phyloP scores from a whole-genome alignment of 148 eudicot species.

The Rhododendron ovatum region DNA sequence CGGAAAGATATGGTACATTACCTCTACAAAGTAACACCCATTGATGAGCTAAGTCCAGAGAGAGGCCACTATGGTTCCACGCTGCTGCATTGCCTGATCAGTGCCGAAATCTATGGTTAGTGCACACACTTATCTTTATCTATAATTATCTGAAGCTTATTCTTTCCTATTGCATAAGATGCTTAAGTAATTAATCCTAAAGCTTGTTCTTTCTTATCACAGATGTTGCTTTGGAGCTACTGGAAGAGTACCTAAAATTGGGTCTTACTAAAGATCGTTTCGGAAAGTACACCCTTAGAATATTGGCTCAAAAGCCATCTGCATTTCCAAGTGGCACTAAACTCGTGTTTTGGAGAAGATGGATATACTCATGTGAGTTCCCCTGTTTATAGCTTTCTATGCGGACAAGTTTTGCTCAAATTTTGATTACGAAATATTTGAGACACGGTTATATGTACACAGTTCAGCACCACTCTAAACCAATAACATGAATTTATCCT shows the following conservation, averaged over 20 bases:
- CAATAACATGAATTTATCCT: background rate
- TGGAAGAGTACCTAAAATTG: background rate
- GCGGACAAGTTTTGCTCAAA: background rate
- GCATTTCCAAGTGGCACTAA: background rate
- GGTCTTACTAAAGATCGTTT: background rate
- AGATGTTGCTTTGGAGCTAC: background rate
- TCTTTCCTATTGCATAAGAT: background rate
- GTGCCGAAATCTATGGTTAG: background rate
- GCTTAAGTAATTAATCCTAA: background rate
- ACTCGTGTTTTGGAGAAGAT: background rate
- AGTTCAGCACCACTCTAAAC: background rate
- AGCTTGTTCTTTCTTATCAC: background rate
- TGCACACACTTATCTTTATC: background rate
- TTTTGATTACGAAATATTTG: background rate
- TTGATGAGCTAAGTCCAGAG: background rate
- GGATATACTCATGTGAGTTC: constrained; percentile 1
- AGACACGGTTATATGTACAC: background rate
- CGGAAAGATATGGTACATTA: background rate
- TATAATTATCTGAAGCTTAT: background rate
- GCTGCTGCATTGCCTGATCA: background rate
- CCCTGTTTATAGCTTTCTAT: background rate
- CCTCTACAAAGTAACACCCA: background rate
- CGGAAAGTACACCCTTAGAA: background rate
- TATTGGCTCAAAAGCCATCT: background rate
- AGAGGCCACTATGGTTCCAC: background rate